Percentiles rank a stretch among this genome's conserved stretches.
Evolutionary conservation across 2,329 filamentous ascomycete genomes (phyloP).

Genomic region (Colletotrichum navitas): DNA sequence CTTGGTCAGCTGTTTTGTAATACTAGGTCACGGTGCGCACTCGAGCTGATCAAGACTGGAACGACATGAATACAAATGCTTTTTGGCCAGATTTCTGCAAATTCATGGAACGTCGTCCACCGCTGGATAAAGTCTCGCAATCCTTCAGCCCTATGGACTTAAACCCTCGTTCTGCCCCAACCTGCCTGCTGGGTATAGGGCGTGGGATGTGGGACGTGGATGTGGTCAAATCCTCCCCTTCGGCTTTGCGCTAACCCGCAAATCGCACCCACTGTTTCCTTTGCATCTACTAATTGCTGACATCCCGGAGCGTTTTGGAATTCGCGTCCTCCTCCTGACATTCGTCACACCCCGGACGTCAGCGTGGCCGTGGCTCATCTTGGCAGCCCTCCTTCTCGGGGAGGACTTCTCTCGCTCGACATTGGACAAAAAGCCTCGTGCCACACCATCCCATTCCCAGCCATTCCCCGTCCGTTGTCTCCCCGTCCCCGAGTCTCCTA

Average conservation of each 20-base stretch:
- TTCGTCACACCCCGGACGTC: conserved; percentile 14
- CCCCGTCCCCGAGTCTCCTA: background rate
- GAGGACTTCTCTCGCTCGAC: conserved; percentile 13
- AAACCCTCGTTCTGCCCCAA: conserved; percentile 14
- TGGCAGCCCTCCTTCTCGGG: conserved; percentile 8
- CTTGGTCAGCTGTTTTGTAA: background rate
- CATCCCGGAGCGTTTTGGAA: conserved; percentile 10
- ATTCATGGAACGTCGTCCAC: conserved; percentile 23
- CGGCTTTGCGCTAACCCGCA: conserved; percentile 35
- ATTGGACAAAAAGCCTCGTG: conserved; percentile 24
- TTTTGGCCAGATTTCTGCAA: conserved; percentile 9
- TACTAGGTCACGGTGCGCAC: background rate
- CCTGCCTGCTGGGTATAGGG: conserved; percentile 15
- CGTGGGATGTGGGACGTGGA: conserved; percentile 17
- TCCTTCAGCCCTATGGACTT: conserved; percentile 40
- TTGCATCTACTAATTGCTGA: conserved; percentile 30
- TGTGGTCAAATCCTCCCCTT: conserved; percentile 29
- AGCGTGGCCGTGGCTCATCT: conserved; percentile 24
- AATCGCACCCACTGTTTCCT: conserved; percentile 13
- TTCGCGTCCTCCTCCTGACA: conserved; percentile 1
- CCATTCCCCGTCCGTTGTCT: conserved; percentile 1
- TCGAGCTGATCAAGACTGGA: conserved; percentile 1
- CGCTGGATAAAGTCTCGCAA: conserved; percentile 21
- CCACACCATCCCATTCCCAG: conserved; percentile 12
- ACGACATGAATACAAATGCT: background rate